These are phyloP conservation scores for Paralagenidium karlingii DNA, from an alignment of 352 stramenopile species.

Conservation along the genomic window DNA sequence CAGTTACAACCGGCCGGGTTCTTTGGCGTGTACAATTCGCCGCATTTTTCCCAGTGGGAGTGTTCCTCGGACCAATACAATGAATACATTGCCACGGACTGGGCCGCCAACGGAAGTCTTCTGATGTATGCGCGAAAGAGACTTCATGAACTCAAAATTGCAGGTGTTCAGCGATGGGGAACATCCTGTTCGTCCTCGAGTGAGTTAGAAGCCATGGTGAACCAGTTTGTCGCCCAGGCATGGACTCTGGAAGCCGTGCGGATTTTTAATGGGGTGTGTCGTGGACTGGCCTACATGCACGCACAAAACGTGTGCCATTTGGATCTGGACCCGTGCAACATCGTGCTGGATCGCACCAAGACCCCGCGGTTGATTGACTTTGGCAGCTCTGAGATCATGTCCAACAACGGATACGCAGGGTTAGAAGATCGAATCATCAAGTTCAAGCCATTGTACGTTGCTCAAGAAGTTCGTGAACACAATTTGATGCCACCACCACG, in stretches of 20 bases:
- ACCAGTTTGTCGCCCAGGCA: conserved; percentile 40
- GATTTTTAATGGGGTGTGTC: conserved; percentile 52
- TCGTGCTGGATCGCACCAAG: conserved; percentile 43
- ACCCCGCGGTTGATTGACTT: conserved; percentile 68
- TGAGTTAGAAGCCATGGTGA: conserved; percentile 36
- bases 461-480: conserved; percentile 49
- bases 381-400: conserved; percentile 69
- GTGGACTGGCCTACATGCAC: conserved; percentile 68
- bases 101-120: conserved; percentile 47
- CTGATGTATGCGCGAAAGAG: conserved; percentile 50
- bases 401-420: conserved; percentile 40
- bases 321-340: conserved; percentile 68
- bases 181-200: conserved; percentile 29
- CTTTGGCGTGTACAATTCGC: conserved; percentile 31
- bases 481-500: conserved; percentile 39
- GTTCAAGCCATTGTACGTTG: conserved; percentile 69
- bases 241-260: conserved; percentile 59
- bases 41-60: conserved; percentile 63
- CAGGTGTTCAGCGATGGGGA: conserved; percentile 39
- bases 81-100: conserved; percentile 75
- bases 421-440: conserved; percentile 45
- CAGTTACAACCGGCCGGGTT: conserved; percentile 58
- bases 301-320: conserved; percentile 64
- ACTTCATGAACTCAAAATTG: conserved; percentile 56
- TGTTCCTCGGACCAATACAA: conserved; percentile 45